phyloP scores from a whole-genome alignment of 768 basidiomycete species.

The Gyrodon lividus region DNA sequence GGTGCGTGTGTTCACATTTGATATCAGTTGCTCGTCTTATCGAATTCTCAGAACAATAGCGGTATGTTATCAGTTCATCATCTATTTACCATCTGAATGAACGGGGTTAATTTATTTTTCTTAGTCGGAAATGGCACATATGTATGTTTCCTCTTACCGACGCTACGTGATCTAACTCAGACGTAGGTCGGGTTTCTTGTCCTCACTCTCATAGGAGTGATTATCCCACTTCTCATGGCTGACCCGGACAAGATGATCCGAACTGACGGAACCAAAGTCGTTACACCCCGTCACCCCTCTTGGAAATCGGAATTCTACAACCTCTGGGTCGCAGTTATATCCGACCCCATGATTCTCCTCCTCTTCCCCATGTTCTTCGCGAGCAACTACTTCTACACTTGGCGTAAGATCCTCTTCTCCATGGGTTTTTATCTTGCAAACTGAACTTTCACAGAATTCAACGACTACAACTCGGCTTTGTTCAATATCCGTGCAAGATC shows the following conservation, averaged over 20 bases:
- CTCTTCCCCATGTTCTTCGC: constrained; percentile 84
- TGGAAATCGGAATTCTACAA: constrained; percentile 73
- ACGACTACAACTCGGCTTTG: constrained; percentile 69
- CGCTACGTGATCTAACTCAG: neutral
- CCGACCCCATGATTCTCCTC: constrained; percentile 68
- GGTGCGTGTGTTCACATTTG: constrained; percentile 34
- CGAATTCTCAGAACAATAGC: constrained; percentile 17
- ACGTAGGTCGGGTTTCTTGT: constrained; percentile 49
- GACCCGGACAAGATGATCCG: constrained; percentile 72
- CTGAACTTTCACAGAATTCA: constrained; percentile 54
- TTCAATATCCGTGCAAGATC: constrained; percentile 77
- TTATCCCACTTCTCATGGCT: constrained; percentile 67
- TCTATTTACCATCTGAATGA: neutral
- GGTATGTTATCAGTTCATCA: constrained; percentile 19
- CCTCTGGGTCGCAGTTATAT: constrained; percentile 62
- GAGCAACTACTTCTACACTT: constrained; percentile 82
- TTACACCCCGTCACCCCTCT: constrained; percentile 59
- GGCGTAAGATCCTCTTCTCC: constrained; percentile 45
- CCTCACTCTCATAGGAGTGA: constrained; percentile 63
- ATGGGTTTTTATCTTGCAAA: neutral
- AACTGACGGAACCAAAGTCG: constrained; percentile 69
- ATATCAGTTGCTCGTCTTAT: neutral
- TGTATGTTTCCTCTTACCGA: constrained; percentile 38
- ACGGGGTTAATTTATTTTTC: neutral
- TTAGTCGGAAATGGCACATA: constrained; percentile 71